phyloP scores from a whole-genome alignment of 805 yeast species.

The Kregervanrija delftensis region DNA sequence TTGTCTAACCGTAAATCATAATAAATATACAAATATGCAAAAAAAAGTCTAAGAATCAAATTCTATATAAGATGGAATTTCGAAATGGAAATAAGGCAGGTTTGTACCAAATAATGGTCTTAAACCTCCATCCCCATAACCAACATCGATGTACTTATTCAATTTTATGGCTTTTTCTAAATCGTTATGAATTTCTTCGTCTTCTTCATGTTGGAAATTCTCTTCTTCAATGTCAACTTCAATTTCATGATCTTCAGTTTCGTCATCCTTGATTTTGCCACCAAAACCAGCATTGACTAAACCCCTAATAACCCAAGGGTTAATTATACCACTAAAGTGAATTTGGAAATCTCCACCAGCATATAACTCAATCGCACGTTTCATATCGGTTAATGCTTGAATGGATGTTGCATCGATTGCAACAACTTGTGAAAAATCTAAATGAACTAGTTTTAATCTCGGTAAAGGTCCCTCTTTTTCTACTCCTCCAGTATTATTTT shows the following conservation, averaged over 20 bases:
- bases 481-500: conserved; percentile 14
- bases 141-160: conserved; percentile 15
- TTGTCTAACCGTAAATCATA: too few relatives aligned
- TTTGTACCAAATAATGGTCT: conserved; percentile 54
- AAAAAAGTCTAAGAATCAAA: background rate
- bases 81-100: conserved; percentile 73
- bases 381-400: conserved; percentile 68
- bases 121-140: conserved; percentile 7
- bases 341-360: conserved; percentile 81
- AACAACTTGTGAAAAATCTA: conserved; percentile 74
- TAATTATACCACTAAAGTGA: conserved; percentile 78
- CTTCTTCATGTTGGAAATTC: background rate
- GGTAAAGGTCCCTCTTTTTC: conserved; percentile 52
- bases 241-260: conserved; percentile 7
- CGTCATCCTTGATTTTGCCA: conserved; percentile 9
- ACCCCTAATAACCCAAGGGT: conserved; percentile 81
- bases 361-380: conserved; percentile 64
- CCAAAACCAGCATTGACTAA: conserved; percentile 76
- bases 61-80: conserved; percentile 47
- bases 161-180: background rate
- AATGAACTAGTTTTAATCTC: conserved; percentile 56
- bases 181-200: background rate
- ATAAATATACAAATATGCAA: too few relatives aligned
- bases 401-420: conserved; percentile 74
- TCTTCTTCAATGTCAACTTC: conserved; percentile 10